Evolutionary conservation across 208 protist genomes (phyloP).

Genomic region (Crithidia sp.): DNA sequence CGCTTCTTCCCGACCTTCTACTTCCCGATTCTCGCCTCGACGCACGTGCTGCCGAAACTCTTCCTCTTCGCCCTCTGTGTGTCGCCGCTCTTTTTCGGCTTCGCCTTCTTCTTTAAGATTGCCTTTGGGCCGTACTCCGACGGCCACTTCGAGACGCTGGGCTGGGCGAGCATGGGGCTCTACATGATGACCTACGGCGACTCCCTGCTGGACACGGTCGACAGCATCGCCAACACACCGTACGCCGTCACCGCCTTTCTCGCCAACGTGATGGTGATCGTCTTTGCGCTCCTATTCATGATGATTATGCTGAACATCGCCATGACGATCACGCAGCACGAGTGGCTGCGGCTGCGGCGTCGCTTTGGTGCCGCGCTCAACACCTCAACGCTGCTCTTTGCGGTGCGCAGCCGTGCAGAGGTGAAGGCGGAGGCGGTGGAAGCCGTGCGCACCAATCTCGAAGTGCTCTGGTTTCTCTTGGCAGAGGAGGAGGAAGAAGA

Average conservation of each 20-base stretch:
- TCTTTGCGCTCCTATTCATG: constrained; percentile 57
- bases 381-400: constrained; percentile 45
- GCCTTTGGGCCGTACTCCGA: constrained; percentile 58
- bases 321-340: constrained; percentile 61
- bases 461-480: constrained; percentile 48
- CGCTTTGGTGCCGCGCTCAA: constrained; percentile 51
- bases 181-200: constrained; percentile 73
- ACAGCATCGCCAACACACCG: constrained; percentile 29
- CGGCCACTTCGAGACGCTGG: constrained; percentile 42
- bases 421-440: constrained; percentile 55
- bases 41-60: constrained; percentile 47
- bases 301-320: constrained; percentile 70
- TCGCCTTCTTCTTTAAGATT: constrained; percentile 52
- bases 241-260: constrained; percentile 34
- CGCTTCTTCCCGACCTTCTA: constrained; percentile 61
- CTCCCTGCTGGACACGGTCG: constrained; percentile 49
- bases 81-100: constrained; percentile 56
- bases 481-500: constrained; percentile 34
- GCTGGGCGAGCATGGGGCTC: constrained; percentile 45
- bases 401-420: constrained; percentile 48
- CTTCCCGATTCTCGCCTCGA: constrained; percentile 50
- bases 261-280: constrained; percentile 47
- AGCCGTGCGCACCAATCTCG: constrained; percentile 43
- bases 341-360: constrained; percentile 52
- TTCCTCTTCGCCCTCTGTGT: constrained; percentile 45